Evolutionary conservation across 2,329 filamentous ascomycete species (phyloP), one percentile per base, ranked within the genome.

Genomic region (Fusarium sp.): DNA sequence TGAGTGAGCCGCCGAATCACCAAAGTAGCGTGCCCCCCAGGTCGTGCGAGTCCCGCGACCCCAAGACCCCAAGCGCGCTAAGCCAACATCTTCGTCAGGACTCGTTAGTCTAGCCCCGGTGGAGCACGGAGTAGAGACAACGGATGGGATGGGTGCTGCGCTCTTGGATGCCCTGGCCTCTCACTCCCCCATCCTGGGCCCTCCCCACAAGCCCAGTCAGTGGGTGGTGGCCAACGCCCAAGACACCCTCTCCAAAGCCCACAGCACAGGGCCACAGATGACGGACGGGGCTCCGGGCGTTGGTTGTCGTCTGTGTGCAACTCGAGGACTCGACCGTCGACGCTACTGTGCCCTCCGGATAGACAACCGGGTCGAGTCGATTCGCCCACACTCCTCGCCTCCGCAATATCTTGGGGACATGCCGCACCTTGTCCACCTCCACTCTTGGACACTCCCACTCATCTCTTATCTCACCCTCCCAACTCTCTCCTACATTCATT

Each of bases 391-490:
- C 56, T 63, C 70, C 67, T 78, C 76, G 74, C 76, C 76, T 78
- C 76, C 76, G 75, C 76, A 76, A 78, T 78, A 78, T 78, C 76
- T 78, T 78, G 76, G 68, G 46, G 75, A 77, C 72, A 74, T 74
- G 67, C 73, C 63, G 76, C 76, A 75, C 76, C 73, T 76, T 70
- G 72, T 71, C 69, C 55, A 42, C 71, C 66, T 77, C 74, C 76
- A 76, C 76, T 75, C 61, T 69, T 70, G 57, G 46, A 59, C 66
- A 65, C 60, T 58, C 55, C 64, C 57, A 68, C 71, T 72, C 74
- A 67, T 75, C 72, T 75, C 72, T 66, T 72, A 42, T 56, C 69
- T 42, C 65, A 62, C 61, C 62, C 71, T 74, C 58, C 33, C 38
- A 62, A 73, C 44, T 67, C 60, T 70, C 57, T 66, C 66, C 51